Evolutionary conservation across 768 basidiomycete genomes (phyloP), one percentile per base, ranked within the genome.

Genomic region (Boletus coccyginus): DNA sequence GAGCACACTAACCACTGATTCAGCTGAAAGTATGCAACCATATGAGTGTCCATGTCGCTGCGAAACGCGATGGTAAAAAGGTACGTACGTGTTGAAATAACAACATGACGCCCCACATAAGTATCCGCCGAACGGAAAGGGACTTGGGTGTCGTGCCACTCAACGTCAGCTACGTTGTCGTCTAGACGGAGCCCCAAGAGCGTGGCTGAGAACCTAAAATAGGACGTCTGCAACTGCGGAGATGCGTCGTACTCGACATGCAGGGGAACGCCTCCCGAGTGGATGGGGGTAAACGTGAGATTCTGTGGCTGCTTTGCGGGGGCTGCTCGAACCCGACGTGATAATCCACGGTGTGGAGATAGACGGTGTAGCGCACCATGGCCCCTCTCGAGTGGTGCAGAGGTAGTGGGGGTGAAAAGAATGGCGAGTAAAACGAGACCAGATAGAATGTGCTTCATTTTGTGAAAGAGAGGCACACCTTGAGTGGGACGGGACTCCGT

Each of bases 301-400:
- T 46, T 50, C n/a, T n/a, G 33, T 16, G 48, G 48, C 38, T 32
- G 47, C 39, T 46, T 53, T 31, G 5, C 17, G 42, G 44, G 43
- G 24, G 50, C 27, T 5, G 35, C 41, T 21, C 24, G 50, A 29
- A 41, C n/a, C 41, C 42, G 55, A 35, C 33, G 59, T 21, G 56
- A 59, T 32, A 58, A 40, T 24, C 35, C 52, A 7, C 17, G 51
- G 27, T 45, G 42, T 36, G 50, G 52, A n/a, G 50, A 57, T 24
- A n/a, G 19, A 49, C 46, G 36, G 19, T 49, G 55, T n/a, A 14
- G 36, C 7, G 7, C 11, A 27, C 36, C 14, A 33, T 57, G 50
- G 5, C 42, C n/a, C 45, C 50, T 51, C 39, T 51, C 16, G n/a
- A 40, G 39, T 17, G n/a, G 17, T 3, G 38, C 51, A 35, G 58